phyloP scores from a whole-genome alignment of 768 basidiomycete species.

The Mycena galopus region DNA sequence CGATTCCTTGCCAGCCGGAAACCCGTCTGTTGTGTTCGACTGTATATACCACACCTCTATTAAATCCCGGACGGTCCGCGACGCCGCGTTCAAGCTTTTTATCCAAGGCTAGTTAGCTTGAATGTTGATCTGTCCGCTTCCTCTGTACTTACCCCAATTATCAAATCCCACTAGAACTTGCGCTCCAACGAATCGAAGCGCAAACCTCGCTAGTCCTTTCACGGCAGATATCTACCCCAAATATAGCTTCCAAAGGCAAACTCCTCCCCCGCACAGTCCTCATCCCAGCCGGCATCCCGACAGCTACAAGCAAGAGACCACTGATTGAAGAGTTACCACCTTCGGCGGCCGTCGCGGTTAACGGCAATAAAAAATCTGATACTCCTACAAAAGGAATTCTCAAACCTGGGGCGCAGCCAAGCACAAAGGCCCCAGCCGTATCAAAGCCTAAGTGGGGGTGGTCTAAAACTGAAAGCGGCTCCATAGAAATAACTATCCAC shows the following conservation, averaged over 20 bases:
- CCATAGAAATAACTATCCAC: constrained; percentile 62
- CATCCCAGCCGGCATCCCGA: constrained; percentile 60
- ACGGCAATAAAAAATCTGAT: constrained; percentile 21
- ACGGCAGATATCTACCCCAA: constrained; percentile 78
- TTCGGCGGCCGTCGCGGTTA: background rate
- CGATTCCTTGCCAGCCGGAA: constrained; percentile 65
- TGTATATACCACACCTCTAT: constrained; percentile 73
- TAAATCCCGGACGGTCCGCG: constrained; percentile 69
- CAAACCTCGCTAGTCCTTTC: constrained; percentile 73
- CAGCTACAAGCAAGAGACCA: constrained; percentile 42
- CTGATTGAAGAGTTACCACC: constrained; percentile 62
- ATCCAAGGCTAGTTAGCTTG: constrained; percentile 71
- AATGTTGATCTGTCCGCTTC: constrained; percentile 45
- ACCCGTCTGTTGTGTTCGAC: constrained; percentile 78
- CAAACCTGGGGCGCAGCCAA: constrained; percentile 37
- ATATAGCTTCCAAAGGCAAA: constrained; percentile 83
- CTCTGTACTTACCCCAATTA: constrained; percentile 16
- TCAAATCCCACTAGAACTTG: constrained; percentile 65
- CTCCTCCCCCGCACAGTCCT: constrained; percentile 68
- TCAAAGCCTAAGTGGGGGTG: constrained; percentile 68
- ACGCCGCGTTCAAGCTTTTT: constrained; percentile 76
- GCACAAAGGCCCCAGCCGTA: constrained; percentile 15
- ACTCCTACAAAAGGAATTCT: constrained; percentile 56
- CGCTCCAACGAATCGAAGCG: constrained; percentile 75
- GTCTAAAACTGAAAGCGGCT: constrained; percentile 53